These are phyloP conservation scores for Nasturtium officinale DNA, from an alignment of 345 rosid species.

Conservation along the genomic window DNA sequence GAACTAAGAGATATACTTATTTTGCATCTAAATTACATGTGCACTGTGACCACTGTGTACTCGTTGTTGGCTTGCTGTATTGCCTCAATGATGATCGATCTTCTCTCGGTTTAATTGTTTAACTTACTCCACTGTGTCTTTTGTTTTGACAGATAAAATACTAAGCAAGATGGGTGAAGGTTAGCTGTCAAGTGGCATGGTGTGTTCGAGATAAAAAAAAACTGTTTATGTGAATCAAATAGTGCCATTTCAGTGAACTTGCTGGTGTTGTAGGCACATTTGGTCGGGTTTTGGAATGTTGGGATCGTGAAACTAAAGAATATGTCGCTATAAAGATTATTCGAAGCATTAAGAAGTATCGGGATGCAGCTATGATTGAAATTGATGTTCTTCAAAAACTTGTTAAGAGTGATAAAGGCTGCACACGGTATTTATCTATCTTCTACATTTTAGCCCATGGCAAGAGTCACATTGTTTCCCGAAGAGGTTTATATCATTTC, in stretches of 20 bases:
- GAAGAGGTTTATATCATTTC: background rate
- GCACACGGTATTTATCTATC: conserved; percentile 51
- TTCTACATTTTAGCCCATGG: conserved; percentile 29
- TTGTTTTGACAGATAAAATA: conserved; percentile 59
- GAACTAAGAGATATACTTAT: background rate
- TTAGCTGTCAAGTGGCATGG: conserved; percentile 66
- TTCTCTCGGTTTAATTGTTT: background rate
- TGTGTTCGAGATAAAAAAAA: conserved; percentile 51
- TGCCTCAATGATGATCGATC: conserved; percentile 3
- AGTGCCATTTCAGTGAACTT: conserved; percentile 65
- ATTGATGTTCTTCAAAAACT: conserved; percentile 66
- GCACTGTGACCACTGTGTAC: background rate
- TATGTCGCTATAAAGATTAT: conserved; percentile 71
- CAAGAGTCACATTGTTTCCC: conserved; percentile 5
- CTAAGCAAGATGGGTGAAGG: conserved; percentile 89
- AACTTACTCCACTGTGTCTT: background rate
- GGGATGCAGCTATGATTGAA: conserved; percentile 79
- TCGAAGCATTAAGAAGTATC: conserved; percentile 65
- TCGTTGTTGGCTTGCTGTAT: background rate
- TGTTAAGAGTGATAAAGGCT: conserved; percentile 55
- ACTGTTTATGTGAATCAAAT: conserved; percentile 58
- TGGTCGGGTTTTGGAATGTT: conserved; percentile 88
- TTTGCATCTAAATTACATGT: background rate
- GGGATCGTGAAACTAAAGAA: conserved; percentile 68
- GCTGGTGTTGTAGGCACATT: conserved; percentile 85